A percentile compares a stretch with the other conserved stretches of the same genome.
Evolutionary conservation across 805 yeast genomes (phyloP).

Genomic region (Candida glaebosa): DNA sequence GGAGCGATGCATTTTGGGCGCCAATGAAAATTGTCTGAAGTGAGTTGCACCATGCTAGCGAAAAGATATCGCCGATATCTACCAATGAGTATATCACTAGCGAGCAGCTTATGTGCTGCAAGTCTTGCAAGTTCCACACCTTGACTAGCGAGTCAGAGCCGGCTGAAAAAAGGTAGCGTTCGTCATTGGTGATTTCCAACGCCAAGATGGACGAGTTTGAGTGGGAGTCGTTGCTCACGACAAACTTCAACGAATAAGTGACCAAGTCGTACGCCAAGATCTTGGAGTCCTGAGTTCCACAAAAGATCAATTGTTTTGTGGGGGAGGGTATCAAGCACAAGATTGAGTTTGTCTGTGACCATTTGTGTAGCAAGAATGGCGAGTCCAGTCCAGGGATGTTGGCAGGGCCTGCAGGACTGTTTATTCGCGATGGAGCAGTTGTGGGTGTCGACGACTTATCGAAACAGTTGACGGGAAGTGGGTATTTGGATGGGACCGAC

Average conservation of each 20-base stretch:
- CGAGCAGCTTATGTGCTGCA: constrained; percentile 5
- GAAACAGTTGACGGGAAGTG: constrained; percentile 25
- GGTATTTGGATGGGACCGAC: constrained; percentile 20
- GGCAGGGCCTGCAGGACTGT: constrained; percentile 13
- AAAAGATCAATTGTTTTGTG: constrained; percentile 55
- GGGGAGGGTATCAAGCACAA: constrained; percentile 69
- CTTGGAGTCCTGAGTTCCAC: constrained; percentile 87
- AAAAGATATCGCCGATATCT: constrained; percentile 93
- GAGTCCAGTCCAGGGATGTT: constrained; percentile 1
- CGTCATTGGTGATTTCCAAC: constrained; percentile 52
- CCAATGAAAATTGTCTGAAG: constrained; percentile 73
- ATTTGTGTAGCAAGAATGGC: constrained; percentile 54
- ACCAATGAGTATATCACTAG: constrained; percentile 67
- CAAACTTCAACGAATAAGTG: constrained; percentile 48
- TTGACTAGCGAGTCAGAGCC: constrained; percentile 88
- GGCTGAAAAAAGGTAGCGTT: constrained; percentile 68
- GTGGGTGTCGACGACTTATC: constrained; percentile 11
- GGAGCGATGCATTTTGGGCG: constrained; percentile 85
- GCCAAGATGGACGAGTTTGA: constrained; percentile 76
- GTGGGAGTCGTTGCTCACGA: constrained; percentile 45
- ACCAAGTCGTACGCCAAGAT: constrained; percentile 67
- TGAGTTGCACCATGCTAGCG: constrained; percentile 64
- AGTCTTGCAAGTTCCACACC: constrained; percentile 65
- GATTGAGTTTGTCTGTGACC: constrained; percentile 73
- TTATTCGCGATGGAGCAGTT: constrained; percentile 18